A percentile compares a stretch with the other conserved stretches of the same genome.
Conservation (phyloP, 805 yeast species). For the Schwanniomyces occidentalis region DNA sequence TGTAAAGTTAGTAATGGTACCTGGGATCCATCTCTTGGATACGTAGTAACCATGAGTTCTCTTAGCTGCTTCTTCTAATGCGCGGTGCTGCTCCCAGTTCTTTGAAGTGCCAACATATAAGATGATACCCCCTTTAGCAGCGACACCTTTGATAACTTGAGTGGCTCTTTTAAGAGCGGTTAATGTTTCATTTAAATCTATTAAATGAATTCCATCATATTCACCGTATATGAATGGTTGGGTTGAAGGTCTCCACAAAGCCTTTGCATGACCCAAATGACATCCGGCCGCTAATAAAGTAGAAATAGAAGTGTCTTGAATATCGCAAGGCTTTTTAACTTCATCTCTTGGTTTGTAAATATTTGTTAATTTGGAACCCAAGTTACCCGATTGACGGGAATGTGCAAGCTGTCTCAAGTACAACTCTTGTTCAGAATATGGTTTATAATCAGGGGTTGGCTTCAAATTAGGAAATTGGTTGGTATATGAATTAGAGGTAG, state of each 20-base stretch:
- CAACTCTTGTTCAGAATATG: conserved; percentile 78
- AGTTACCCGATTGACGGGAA: conserved; percentile 48
- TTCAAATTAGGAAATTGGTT: conserved; percentile 60
- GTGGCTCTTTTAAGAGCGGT: conserved; percentile 75
- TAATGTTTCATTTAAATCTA: conserved; percentile 84
- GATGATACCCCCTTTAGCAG: conserved; percentile 81
- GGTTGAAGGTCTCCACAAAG: conserved; percentile 74
- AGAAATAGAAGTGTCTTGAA: conserved; percentile 62
- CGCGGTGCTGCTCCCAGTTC: conserved; percentile 63
- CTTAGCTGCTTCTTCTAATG: conserved; percentile 76
- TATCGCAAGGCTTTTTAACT: conserved; percentile 55
- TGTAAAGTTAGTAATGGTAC: conserved; percentile 83
- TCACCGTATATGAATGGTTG: conserved; percentile 87
- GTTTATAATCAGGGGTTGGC: conserved; percentile 58
- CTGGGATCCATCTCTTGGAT: conserved; percentile 88
- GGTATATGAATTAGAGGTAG: conserved; percentile 30
- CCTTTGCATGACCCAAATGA: conserved; percentile 89
- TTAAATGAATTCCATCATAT: conserved; percentile 87
- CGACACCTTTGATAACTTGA: conserved; percentile 80
- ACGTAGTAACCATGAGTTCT: conserved; percentile 81
- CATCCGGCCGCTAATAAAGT: conserved; percentile 88
- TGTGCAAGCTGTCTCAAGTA: conserved; percentile 72
- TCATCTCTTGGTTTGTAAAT: conserved; percentile 73
- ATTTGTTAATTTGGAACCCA: conserved; percentile 66
- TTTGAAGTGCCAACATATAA: conserved; percentile 82